These are phyloP conservation scores for Psilocybe mexicana DNA, from an alignment of 1,284 basidiomycete genomes.

Conservation along the genomic window DNA sequence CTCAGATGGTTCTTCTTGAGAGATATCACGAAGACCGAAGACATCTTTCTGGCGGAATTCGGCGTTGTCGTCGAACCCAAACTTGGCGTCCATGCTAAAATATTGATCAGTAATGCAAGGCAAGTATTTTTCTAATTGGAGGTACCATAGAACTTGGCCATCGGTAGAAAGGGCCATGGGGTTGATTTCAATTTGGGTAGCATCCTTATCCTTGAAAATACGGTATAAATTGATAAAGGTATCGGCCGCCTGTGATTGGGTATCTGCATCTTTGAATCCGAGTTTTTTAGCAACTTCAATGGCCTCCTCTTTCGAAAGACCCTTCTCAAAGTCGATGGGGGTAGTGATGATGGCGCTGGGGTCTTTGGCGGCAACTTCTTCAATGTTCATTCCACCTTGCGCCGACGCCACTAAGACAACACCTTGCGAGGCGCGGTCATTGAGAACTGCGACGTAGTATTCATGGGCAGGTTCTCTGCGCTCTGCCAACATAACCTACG, in stretches of 20 bases:
- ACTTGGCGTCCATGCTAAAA: constrained; percentile 97
- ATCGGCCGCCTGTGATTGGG: constrained; percentile 85
- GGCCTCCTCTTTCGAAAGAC: constrained; percentile 76
- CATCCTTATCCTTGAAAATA: constrained; percentile 99
- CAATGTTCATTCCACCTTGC: constrained; percentile 98
- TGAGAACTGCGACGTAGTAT: constrained; percentile 97
- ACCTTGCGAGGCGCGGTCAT: constrained; percentile 89
- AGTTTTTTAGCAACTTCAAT: constrained; percentile 86
- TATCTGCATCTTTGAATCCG: constrained; percentile 78
- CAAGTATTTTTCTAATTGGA: constrained; percentile 10
- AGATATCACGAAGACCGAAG: constrained; percentile 87
- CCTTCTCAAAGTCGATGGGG: constrained; percentile 87
- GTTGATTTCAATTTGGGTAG: constrained; percentile 99
- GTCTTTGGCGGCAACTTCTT: constrained; percentile 98
- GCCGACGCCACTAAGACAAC: constrained; percentile 94
- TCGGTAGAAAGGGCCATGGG: constrained; percentile 95
- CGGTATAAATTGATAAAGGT: constrained; percentile 95
- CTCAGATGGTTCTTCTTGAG: constrained; percentile 97
- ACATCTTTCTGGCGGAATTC: constrained; percentile 96
- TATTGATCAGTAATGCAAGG: neutral
- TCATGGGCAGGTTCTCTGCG: constrained; percentile 93
- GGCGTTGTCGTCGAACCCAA: constrained; percentile 99
- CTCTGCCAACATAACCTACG: constrained; percentile 96
- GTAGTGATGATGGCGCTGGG: constrained; percentile 96
- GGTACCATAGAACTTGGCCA: constrained; percentile 91